Evolutionary conservation across 176 grass and related monocot genomes (phyloP), one percentile per base, ranked within the genome.

Genomic region (Triticum monococcum): DNA sequence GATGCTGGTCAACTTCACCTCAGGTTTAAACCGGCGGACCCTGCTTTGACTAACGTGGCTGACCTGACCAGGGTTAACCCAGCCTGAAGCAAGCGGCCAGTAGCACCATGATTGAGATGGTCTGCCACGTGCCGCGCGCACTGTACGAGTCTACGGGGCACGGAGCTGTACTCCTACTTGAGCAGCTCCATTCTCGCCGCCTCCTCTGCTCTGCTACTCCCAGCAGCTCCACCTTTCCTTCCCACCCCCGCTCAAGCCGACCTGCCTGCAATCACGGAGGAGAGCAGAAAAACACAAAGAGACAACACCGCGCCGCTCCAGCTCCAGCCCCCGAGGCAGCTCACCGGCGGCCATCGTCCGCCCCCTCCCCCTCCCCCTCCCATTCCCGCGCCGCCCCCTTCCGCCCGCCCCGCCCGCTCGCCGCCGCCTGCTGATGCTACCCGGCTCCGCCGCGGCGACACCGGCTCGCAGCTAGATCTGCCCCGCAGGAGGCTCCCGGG

Each of bases 391-490:
- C 63, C 64, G 64, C 73, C 14, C 16, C 64, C 35, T 0, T 11
- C 25, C 36, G 3, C 36, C 63, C 64, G 64, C 45, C 8, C 8
- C 61, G n/a, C 3, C 24, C 36, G 36, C 48, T 5, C 10, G 17
- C 28, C 37, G 65, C 65, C 65, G 31, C 60, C 79, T 2, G 73
- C 52, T 75, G 38, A 79, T 64, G 83, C 80, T 25, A 52, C 24
- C 32, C 13, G 24, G 12, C 71, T 4, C 52, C 72, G 56, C 56
- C 48, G 41, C 45, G 22, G 81, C 22, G 26, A 83, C 69, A 76
- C 78, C 36, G 37, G 69, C 81, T 85, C 54, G 67, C 81, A 63
- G 40, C 22, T 32, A 92, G 90, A 87, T 92, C 82, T 86, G 77
- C 20, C 52, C 33, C 33, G 64, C 68, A 7, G 64, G 41, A 12